A percentile compares a stretch with the other conserved stretches of the same genome.
Conservation (phyloP, 352 stramenopile species). For the Pythium aphanidermatum region DNA sequence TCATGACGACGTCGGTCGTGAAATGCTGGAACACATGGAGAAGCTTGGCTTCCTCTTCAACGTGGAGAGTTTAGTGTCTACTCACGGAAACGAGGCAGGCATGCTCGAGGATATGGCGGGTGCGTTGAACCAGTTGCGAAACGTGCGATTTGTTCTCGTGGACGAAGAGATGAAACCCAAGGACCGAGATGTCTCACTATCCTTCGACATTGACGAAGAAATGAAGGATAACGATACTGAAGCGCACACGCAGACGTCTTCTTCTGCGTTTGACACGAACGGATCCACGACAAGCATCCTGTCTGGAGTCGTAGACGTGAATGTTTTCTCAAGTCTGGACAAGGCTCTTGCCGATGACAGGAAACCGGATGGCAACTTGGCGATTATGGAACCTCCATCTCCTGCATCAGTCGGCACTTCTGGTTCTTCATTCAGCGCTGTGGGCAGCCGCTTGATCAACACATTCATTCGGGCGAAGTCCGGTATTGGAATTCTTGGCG, state of each 20-base stretch:
- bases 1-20: conserved; percentile 31
- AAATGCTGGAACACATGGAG: conserved; percentile 71
- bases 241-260: conserved; percentile 21
- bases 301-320: conserved; percentile 73
- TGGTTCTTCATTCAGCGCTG: conserved; percentile 49
- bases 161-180: conserved; percentile 55
- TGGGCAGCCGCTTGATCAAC: conserved; percentile 61
- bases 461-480: conserved; percentile 65
- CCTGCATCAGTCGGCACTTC: conserved; percentile 25
- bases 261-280: conserved; percentile 16
- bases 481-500: conserved; percentile 50
- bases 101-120: conserved; percentile 88
- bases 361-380: conserved; percentile 12
- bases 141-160: conserved; percentile 75
- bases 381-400: conserved; percentile 14
- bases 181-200: conserved; percentile 38
- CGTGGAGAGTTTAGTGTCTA: conserved; percentile 80
- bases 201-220: conserved; percentile 69
- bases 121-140: conserved; percentile 72
- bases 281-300: too few species aligned
- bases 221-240: conserved; percentile 35
- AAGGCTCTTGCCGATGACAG: conserved; percentile 46
- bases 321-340: conserved; percentile 74
- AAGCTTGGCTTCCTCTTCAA: conserved; percentile 82
- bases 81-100: conserved; percentile 80